Evolutionary conservation across 768 basidiomycete genomes (phyloP).

Genomic region (Tulasnella sp.): DNA sequence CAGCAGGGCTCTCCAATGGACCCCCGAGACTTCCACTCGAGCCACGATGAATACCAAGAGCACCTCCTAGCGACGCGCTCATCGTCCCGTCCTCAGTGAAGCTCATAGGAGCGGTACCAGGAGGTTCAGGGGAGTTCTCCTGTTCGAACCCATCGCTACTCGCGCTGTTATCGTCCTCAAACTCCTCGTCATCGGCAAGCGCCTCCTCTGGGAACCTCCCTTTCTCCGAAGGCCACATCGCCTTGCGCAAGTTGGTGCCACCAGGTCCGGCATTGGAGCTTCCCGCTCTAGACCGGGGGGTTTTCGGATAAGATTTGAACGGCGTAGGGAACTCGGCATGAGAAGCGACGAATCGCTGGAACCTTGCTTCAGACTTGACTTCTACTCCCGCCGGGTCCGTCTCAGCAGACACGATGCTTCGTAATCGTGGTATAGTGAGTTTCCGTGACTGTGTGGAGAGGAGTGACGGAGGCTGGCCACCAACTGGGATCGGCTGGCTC

Average conservation of each 20-base stretch:
- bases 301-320: conserved; percentile 17
- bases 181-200: conserved; percentile 14
- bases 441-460: not conserved
- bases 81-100: conserved; percentile 13
- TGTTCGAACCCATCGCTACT: not conserved
- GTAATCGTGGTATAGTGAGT: conserved; percentile 13
- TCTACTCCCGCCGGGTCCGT: conserved; percentile 15
- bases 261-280: not conserved
- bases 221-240: conserved; percentile 16
- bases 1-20: conserved; percentile 17
- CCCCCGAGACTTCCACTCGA: conserved; percentile 15
- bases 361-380: conserved; percentile 20
- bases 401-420: conserved; percentile 15
- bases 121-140: not conserved
- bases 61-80: not conserved
- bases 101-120: conserved; percentile 13
- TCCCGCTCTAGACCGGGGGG: conserved; percentile 16
- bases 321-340: conserved; percentile 21
- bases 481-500: not conserved
- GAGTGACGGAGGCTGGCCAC: not conserved
- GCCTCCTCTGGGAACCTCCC: conserved; percentile 22
- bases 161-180: conserved; percentile 12
- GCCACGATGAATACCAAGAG: conserved; percentile 1
- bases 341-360: conserved; percentile 22
- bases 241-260: not conserved